Base-by-base conservation (phyloP, 805 yeast species). In the Cyberlindnera bimundalis region DNA sequence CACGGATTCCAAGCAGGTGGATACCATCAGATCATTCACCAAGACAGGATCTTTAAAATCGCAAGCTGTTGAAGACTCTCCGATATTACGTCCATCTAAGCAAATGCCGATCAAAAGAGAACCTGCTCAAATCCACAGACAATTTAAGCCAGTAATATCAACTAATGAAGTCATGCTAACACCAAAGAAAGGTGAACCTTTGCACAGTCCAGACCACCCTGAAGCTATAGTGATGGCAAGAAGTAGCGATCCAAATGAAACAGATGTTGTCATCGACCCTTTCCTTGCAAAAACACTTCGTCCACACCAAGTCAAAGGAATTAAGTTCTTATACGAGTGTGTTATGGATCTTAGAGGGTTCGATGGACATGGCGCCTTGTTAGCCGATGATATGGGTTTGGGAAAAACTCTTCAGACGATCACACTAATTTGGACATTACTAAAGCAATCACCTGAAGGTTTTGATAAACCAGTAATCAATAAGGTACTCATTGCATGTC, bases 381-480 rank as follows among this genome's bases (percentile, higher is more conserved):
- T 93, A 31, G 99, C 99, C 0, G 99, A 93, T 61, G 98, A 91
- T 53, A 93, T 93, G 99, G 99, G 99, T 0, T 67, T 93, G 14
- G 96, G 96, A 2, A 85, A 85, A 54, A 90, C 98, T 0, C 62
- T 93, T 30, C 90, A 82, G 76, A 78, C 96, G 0, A 91, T 93
- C 6, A 58, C 95, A 0, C 59, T 88, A 29, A 71, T 91, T 4
- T 88, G 96, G 95, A 88, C 96, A 0, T 61, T 93, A 15, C 59
- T 87, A 15, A 81, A 74, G 47, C 58, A 84, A 50, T 73, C 76
- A 13, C 88, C 90, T 0, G 52, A 47, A 39, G 59, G 68, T 16
- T 40, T 57, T 16, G 51, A 55, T n/a, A 52, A 55, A 12, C 68
- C 68, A 0, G 60, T 67, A 0, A 67, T 73, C 14, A 70, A 70